These are phyloP conservation scores for Fusarium sp. DNA, from an alignment of 2,329 filamentous ascomycete species.

Conservation along the genomic window DNA sequence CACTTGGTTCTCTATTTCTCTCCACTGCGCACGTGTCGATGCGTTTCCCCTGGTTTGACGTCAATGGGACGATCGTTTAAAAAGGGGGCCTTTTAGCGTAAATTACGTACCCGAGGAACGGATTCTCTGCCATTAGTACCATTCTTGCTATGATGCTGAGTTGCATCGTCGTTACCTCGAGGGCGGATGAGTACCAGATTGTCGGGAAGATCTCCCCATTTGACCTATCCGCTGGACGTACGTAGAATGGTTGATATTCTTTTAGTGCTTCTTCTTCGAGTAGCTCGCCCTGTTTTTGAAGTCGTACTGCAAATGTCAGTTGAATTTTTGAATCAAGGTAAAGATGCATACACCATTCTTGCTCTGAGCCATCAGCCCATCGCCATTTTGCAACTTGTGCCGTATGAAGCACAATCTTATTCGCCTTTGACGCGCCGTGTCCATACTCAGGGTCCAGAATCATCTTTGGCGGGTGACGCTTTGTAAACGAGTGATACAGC, in stretches of 20 bases:
- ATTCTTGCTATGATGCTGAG: constrained; percentile 54
- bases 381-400: constrained; percentile 56
- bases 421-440: constrained; percentile 50
- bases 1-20: constrained; percentile 53
- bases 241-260: constrained; percentile 50
- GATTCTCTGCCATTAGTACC: constrained; percentile 54
- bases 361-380: constrained; percentile 50
- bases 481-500: constrained; percentile 55
- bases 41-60: constrained; percentile 36
- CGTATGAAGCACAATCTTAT: constrained; percentile 55
- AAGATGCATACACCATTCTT: constrained; percentile 51
- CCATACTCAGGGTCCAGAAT: constrained; percentile 50
- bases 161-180: constrained; percentile 55
- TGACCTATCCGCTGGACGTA: constrained; percentile 49
- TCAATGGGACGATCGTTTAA: constrained; percentile 10
- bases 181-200: constrained; percentile 53
- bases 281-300: constrained; percentile 51
- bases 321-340: fast-evolving
- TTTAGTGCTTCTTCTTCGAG: constrained; percentile 49
- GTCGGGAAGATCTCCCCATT: constrained; percentile 55
- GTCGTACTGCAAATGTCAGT: constrained; percentile 43
- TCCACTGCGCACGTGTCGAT: constrained; percentile 47
- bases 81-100: not conserved
- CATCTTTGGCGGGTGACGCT: constrained; percentile 52
- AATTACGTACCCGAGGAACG: constrained; percentile 48